Evolutionary conservation across 345 rosid genomes (phyloP).

Genomic region (Firmiana major): DNA sequence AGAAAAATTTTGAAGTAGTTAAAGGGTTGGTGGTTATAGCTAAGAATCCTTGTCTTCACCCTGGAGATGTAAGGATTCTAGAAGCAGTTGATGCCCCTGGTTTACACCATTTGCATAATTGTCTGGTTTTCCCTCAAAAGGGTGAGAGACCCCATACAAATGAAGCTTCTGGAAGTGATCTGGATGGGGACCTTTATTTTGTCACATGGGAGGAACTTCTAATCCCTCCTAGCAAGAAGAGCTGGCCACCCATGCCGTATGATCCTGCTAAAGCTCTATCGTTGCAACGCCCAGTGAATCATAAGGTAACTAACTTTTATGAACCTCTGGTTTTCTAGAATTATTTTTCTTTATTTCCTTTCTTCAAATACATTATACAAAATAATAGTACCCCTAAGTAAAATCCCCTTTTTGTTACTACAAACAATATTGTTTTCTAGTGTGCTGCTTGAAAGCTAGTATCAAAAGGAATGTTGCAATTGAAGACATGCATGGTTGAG

Average conservation of each 20-base stretch:
- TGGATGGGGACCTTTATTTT: conserved; percentile 89
- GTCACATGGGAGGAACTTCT: conserved; percentile 91
- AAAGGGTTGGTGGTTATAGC: conserved; percentile 67
- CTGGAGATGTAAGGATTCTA: conserved; percentile 82
- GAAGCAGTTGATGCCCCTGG: conserved; percentile 83
- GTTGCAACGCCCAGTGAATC: conserved; percentile 41
- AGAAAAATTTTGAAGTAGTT: conserved; percentile 51
- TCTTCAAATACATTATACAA: not conserved
- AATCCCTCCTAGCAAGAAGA: conserved; percentile 69
- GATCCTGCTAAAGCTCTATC: conserved; percentile 37
- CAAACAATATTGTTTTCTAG: not conserved
- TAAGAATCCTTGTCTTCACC: conserved; percentile 95
- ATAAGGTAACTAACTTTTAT: conserved; percentile 41
- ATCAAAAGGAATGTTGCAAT: not conserved
- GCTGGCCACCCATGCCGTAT: conserved; percentile 73
- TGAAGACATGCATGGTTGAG: not conserved
- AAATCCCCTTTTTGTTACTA: not conserved
- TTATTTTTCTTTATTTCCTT: not conserved
- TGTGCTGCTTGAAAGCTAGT: not conserved
- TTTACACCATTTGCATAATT: conserved; percentile 72
- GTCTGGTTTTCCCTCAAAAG: conserved; percentile 88
- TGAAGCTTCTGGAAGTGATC: conserved; percentile 98
- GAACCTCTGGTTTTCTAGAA: not conserved
- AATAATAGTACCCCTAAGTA: not conserved
- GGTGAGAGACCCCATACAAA: conserved; percentile 85